Evolutionary conservation across 169 alveolate species (phyloP), one percentile per base, ranked within the genome.

Genomic region (Eimeria acervulina): DNA sequence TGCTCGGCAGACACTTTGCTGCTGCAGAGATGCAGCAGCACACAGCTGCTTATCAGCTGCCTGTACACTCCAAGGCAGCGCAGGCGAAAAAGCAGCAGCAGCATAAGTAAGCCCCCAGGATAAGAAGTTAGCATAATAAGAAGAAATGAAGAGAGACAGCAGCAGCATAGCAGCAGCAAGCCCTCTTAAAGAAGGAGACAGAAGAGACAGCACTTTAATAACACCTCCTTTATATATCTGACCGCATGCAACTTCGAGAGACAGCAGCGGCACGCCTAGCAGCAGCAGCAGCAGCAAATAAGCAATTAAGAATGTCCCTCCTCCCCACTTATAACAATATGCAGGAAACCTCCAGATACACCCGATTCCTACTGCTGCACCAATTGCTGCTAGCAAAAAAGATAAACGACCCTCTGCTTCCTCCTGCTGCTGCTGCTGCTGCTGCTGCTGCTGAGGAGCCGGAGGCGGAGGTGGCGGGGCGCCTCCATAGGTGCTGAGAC

Each of bases 281-380:
- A 93, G n/a, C 63, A 93, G 44, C 74, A 93, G 87, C 84, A 80
- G 38, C 87, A 93, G 76, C 59, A 93, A 1, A 51, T 80, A 93
- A 5, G 87, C 61, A 33, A 59, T 38, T 5, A 80, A 44, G 19
- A 93, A 93, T 66, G 87, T 36, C 3, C 85, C 92, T 15, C 96
- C 96, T 15, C 96, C 96, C 66, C 84, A 93, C 59, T 80, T 93
- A 83, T 40, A 93, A 52, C 93, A 93, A 70, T 80, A 80, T 21
- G 72, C 4, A 13, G 96, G 96, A 36, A 93, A 93, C 0, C 96
- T 3, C 93, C 96, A 93, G 36, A 80, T 91, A 40, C 84, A 91
- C 19, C 95, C 95, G 38, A 91, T 76, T n/a, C 91, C 95, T 8
- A 76, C 84, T 5, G 95, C 90, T 15, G 95, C 95, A 2, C 91